These are phyloP conservation scores for Trichoderma semiorbis DNA, from an alignment of 2,329 filamentous ascomycete species.

Conservation along the genomic window DNA sequence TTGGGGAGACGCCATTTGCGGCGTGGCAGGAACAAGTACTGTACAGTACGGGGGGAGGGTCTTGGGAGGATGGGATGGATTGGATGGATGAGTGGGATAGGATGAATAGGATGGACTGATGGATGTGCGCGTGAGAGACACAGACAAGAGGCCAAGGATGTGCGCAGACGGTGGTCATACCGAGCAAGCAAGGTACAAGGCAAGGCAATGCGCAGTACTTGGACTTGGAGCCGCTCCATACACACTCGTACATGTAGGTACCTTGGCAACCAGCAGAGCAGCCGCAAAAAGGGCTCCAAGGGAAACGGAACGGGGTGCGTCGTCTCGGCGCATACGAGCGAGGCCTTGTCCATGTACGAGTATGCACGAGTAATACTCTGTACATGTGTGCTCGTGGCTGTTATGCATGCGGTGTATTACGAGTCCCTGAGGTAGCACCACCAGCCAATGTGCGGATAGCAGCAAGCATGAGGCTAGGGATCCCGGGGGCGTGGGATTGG, in stretches of 20 bases:
- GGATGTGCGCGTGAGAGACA: slow-evolving; percentile 13
- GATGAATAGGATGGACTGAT: slow-evolving; percentile 9
- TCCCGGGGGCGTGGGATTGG: slow-evolving; percentile 18
- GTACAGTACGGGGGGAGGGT: slow-evolving; percentile 1
- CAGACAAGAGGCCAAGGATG: slow-evolving; percentile 4
- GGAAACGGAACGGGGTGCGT: neutral
- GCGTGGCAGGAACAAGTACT: slow-evolving; percentile 2
- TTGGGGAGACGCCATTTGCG: slow-evolving; percentile 21
- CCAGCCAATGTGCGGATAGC: neutral
- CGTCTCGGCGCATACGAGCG: neutral
- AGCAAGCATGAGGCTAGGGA: slow-evolving; percentile 14
- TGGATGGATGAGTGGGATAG: slow-evolving; percentile 8
- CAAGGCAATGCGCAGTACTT: neutral
- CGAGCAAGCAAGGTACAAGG: slow-evolving; percentile 14
- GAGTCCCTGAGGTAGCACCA: neutral
- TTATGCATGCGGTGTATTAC: slow-evolving; percentile 12
- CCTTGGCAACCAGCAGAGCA: neutral
- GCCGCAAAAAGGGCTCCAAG: neutral
- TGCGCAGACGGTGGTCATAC: slow-evolving; percentile 15
- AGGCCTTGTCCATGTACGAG: slow-evolving; percentile 1
- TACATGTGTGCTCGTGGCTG: slow-evolving; percentile 6
- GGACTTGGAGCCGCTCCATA: neutral
- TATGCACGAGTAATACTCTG: slow-evolving; percentile 6
- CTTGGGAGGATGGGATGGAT: slow-evolving; percentile 1
- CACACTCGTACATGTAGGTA: neutral